A percentile compares a stretch with the other conserved stretches of the same genome.
Evolutionary conservation across 495 filamentous ascomycete genomes (phyloP).

Genomic region (Neurospora africana): DNA sequence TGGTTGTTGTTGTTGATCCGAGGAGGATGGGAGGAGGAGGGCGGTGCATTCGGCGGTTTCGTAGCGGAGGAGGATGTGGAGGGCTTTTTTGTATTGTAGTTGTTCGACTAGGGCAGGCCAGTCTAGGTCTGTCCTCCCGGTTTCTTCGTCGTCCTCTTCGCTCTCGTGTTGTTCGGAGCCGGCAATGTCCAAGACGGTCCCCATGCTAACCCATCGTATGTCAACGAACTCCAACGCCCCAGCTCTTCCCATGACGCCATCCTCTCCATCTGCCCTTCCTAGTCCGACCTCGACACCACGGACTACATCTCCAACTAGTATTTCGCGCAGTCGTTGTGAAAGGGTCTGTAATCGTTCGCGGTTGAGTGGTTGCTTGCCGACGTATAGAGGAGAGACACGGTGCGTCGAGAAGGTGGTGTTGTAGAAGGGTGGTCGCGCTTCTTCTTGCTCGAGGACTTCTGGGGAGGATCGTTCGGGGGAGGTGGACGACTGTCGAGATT

Average conservation of each 20-base stretch:
- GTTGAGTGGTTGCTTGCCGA: constrained; percentile 21
- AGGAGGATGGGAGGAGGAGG: constrained; percentile 24
- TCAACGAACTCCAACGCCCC: constrained; percentile 30
- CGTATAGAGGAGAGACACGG: constrained; percentile 33
- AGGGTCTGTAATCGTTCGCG: constrained; percentile 19
- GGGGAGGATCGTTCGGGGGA: background rate
- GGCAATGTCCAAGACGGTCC: constrained; percentile 8
- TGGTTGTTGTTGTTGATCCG: background rate
- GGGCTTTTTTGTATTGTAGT: constrained; percentile 4
- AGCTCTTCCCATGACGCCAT: constrained; percentile 19
- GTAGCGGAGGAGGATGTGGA: constrained; percentile 29
- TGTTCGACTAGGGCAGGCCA: constrained; percentile 2
- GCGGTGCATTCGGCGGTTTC: constrained; percentile 31
- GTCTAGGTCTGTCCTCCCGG: background rate
- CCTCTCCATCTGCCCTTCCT: constrained; percentile 11
- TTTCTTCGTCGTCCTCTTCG: background rate
- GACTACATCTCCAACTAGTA: constrained; percentile 33
- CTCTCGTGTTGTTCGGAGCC: background rate
- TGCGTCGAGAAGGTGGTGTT: constrained; percentile 39
- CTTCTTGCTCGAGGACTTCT: background rate
- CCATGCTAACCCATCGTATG: constrained; percentile 20
- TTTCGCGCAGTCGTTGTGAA: constrained; percentile 30
- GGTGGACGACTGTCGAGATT: background rate
- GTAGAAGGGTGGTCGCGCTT: constrained; percentile 24
- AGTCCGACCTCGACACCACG: constrained; percentile 36